phyloP scores from a whole-genome alignment of 441 rosid genomes.

The Euphorbia schlechtendalii region DNA sequence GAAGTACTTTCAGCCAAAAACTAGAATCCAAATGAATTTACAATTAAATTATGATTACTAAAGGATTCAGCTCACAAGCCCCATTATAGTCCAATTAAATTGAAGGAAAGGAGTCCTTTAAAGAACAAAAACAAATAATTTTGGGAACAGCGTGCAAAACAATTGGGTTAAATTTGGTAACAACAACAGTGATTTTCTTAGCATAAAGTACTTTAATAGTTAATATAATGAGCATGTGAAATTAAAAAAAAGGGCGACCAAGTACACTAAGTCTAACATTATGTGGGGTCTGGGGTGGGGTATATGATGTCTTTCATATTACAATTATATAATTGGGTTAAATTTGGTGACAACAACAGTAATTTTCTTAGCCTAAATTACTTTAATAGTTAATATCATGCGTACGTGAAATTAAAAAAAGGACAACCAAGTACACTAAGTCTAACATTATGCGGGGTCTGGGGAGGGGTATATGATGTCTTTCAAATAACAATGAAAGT shows the following conservation, averaged over 20 bases:
- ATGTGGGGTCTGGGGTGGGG: no score
- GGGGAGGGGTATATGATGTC: background rate
- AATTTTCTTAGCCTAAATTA: background rate
- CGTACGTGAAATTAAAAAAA: background rate
- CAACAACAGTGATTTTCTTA: background rate
- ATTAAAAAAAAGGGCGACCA: no score
- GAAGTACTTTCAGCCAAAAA: conserved; percentile 12
- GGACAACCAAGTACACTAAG: no score
- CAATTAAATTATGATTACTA: background rate
- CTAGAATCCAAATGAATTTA: background rate
- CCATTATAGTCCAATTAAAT: background rate
- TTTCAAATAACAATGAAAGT: background rate
- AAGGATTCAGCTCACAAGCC: background rate
- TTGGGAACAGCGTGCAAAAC: background rate
- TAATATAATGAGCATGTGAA: background rate
- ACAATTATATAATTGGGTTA: background rate
- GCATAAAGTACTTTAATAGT: background rate
- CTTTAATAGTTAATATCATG: background rate
- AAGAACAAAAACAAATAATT: background rate
- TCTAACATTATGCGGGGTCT: no score
- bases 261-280: no score
- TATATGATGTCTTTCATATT: background rate
- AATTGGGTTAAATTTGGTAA: background rate
- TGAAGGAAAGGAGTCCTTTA: background rate
- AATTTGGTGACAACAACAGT: background rate